Conservation (phyloP, 495 filamentous ascomycete species). For the Neurospora sp. region DNA sequence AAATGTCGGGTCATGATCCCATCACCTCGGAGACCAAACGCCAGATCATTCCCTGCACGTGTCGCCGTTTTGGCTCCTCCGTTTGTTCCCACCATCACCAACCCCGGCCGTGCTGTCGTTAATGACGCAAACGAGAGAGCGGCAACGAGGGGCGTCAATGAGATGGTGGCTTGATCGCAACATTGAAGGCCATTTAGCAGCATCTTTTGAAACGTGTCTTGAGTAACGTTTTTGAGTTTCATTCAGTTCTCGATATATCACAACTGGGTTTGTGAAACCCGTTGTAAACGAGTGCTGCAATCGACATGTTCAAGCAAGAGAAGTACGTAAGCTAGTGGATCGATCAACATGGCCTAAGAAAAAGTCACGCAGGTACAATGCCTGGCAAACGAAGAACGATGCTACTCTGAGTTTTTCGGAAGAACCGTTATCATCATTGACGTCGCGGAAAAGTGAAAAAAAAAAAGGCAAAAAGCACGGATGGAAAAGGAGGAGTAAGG, state of each 20-base stretch:
- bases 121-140: not conserved
- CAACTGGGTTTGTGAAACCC: not conserved
- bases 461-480: not conserved
- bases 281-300: not conserved
- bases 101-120: not conserved
- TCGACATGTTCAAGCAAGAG: not conserved
- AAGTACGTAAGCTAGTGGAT: not conserved
- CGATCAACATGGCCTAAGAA: not conserved
- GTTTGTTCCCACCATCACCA: not conserved
- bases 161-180: not conserved
- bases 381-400: not conserved
- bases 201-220: not conserved
- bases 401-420: not conserved
- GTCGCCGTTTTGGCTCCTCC: not conserved
- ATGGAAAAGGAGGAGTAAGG: not conserved
- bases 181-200: fast-evolving
- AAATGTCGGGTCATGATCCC: conserved; percentile 8
- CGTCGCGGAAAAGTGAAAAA: not conserved
- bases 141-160: not conserved
- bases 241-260: not conserved
- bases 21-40: not conserved
- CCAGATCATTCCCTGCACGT: not conserved
- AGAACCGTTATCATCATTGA: not conserved
- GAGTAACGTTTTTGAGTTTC: too few relatives aligned
- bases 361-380: not conserved